Percentiles rank a stretch among this genome's conserved stretches.
Evolutionary conservation across 2,329 filamentous ascomycete genomes (phyloP).

Genomic region (Colletotrichum echinochloae): DNA sequence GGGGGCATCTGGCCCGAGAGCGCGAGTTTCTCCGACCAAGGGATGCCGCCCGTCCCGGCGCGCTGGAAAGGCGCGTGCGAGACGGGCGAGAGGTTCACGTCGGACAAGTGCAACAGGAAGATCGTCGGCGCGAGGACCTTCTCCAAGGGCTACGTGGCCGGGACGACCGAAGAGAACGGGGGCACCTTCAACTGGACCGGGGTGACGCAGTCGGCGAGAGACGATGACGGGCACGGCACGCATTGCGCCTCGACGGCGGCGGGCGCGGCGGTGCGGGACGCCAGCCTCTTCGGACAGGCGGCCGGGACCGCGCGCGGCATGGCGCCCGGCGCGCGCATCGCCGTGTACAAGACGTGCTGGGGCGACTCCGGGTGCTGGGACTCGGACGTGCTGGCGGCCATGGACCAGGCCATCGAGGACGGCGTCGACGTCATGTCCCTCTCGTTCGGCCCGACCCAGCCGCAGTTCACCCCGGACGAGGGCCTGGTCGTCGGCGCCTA

Average conservation of each 20-base stretch:
- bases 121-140: constrained; percentile 37
- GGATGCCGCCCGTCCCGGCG: constrained; percentile 27
- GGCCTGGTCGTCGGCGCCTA: background rate
- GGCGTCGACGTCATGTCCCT: constrained; percentile 31
- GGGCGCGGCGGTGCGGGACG: constrained; percentile 3
- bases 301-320: constrained; percentile 29
- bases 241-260: constrained; percentile 26
- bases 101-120: constrained; percentile 37
- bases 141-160: constrained; percentile 19
- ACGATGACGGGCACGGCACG: constrained; percentile 27
- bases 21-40: constrained; percentile 35
- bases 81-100: constrained; percentile 19
- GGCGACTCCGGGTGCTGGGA: background rate
- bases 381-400: constrained; percentile 21
- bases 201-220: constrained; percentile 5
- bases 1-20: constrained; percentile 40
- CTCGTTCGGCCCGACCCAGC: constrained; percentile 5
- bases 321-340: constrained; percentile 18
- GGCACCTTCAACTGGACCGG: constrained; percentile 17
- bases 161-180: background rate
- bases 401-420: constrained; percentile 32
- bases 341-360: constrained; percentile 35
- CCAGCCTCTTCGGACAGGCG: constrained; percentile 23
- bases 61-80: constrained; percentile 38
- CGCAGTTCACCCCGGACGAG: background rate